phyloP scores from a whole-genome alignment of 495 filamentous ascomycete genomes.

The Neurospora africana region DNA sequence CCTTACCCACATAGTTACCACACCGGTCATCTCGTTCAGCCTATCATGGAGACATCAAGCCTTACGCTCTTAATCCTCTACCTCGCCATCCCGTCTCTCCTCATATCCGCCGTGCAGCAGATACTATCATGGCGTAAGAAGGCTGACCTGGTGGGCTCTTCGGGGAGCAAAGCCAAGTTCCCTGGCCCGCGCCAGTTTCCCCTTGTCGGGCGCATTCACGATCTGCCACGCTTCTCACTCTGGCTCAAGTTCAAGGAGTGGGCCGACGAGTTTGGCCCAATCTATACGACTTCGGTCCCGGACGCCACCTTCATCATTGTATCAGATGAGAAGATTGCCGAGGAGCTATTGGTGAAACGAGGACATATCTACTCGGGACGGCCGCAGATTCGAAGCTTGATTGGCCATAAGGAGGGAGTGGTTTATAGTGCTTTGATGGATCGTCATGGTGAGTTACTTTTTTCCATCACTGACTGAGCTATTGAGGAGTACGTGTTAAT shows the following conservation, averaged over 20 bases:
- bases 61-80: slow-evolving; percentile 28
- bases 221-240: slow-evolving; percentile 36
- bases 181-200: slow-evolving; percentile 38
- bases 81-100: slow-evolving; percentile 32
- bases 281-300: slow-evolving; percentile 41
- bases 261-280: slow-evolving; percentile 44
- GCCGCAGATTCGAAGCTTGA: slow-evolving; percentile 37
- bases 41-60: slow-evolving; percentile 15
- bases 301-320: slow-evolving; percentile 42
- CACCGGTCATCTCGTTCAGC: neutral
- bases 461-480: neutral
- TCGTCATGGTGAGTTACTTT: slow-evolving; percentile 28
- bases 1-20: neutral
- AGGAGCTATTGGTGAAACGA: slow-evolving; percentile 44
- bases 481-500: neutral
- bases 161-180: slow-evolving; percentile 10
- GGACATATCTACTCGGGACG: slow-evolving; percentile 43
- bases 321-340: slow-evolving; percentile 45
- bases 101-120: slow-evolving; percentile 31
- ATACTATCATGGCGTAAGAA: slow-evolving; percentile 28
- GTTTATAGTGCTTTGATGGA: slow-evolving; percentile 40
- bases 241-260: slow-evolving; percentile 50
- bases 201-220: slow-evolving; percentile 40
- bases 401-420: slow-evolving; percentile 37
- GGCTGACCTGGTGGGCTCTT: neutral